A percentile compares a stretch with the other conserved stretches of the same genome.
phyloP scores from a whole-genome alignment of 495 filamentous ascomycete species.

The Hapsidospora chrysogenum region DNA sequence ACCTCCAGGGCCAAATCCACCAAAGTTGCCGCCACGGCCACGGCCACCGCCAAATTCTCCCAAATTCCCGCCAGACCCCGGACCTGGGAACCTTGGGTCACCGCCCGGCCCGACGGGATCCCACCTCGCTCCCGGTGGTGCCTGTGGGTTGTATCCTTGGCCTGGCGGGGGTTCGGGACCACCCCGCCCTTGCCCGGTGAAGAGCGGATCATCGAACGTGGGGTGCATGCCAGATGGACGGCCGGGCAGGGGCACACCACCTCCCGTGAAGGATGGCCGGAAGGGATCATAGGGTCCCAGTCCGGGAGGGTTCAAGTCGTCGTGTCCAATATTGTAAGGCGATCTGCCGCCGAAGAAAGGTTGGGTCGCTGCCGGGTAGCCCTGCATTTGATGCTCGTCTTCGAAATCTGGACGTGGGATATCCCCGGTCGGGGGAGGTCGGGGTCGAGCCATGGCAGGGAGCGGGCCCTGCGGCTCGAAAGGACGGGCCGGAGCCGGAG shows the following conservation, averaged over 20 bases:
- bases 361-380: no score
- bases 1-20: no score
- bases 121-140: constrained; percentile 44
- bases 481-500: no score
- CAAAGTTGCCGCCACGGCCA: background rate
- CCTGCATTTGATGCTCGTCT: constrained; percentile 66
- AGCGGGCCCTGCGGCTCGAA: constrained; percentile 20
- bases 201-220: constrained; percentile 84
- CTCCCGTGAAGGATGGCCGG: constrained; percentile 38
- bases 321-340: constrained; percentile 48
- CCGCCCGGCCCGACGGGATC: constrained; percentile 73
- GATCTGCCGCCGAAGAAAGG: constrained; percentile 9
- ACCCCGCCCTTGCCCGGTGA: constrained; percentile 41
- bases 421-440: constrained; percentile 56
- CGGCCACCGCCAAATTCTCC: background rate
- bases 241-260: constrained; percentile 26
- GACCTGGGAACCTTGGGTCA: constrained; percentile 19
- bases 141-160: constrained; percentile 30
- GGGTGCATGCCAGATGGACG: constrained; percentile 82
- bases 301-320: constrained; percentile 78
- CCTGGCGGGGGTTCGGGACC: constrained; percentile 10
- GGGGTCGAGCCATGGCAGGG: constrained; percentile 35
- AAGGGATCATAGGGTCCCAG: constrained; percentile 75
- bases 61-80: no score
- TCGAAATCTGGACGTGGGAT: constrained; percentile 83